phyloP scores from a whole-genome alignment of 2,329 filamentous ascomycete species.

The Dactylonectria estremocensis region DNA sequence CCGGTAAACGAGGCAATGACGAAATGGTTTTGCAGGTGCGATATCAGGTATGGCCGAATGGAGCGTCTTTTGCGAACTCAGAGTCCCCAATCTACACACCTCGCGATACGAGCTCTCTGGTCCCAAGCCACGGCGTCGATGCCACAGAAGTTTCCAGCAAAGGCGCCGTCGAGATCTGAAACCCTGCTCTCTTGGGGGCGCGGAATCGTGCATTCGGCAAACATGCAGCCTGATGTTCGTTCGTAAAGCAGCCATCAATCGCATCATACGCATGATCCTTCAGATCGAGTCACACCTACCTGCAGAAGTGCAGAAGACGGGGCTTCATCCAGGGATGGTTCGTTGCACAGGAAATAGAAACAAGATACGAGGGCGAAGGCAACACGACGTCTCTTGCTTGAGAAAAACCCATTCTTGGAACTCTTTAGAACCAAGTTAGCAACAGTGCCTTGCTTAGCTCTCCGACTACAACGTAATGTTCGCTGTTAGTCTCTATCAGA shows the following conservation, averaged over 20 bases:
- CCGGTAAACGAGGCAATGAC: constrained; percentile 27
- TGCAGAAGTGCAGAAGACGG: constrained; percentile 18
- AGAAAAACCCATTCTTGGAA: constrained; percentile 30
- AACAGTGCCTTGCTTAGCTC: constrained; percentile 17
- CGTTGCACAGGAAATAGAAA: constrained; percentile 29
- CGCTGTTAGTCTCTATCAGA: constrained; percentile 16
- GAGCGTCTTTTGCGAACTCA: constrained; percentile 45
- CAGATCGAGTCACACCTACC: constrained; percentile 41
- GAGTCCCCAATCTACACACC: constrained; percentile 24
- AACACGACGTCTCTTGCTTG: constrained; percentile 11
- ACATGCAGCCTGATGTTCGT: constrained; percentile 37
- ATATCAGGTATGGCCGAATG: constrained; percentile 38
- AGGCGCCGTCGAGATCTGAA: constrained; percentile 28
- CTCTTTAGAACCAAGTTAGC: no score
- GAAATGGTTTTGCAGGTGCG: constrained; percentile 45
- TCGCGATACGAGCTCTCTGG: constrained; percentile 17
- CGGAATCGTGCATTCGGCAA: constrained; percentile 41
- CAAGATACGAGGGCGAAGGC: constrained; percentile 11
- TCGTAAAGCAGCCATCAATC: constrained; percentile 37
- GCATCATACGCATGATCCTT: constrained; percentile 43
- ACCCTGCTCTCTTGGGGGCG: constrained; percentile 32
- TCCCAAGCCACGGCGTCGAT: constrained; percentile 34
- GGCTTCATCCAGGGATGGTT: constrained; percentile 26
- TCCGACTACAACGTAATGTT: constrained; percentile 21
- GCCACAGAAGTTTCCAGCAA: constrained; percentile 13